A percentile compares a stretch with the other conserved stretches of the same genome.
phyloP scores from a whole-genome alignment of 768 basidiomycete species.

The Kwoniella mangroviensis region DNA sequence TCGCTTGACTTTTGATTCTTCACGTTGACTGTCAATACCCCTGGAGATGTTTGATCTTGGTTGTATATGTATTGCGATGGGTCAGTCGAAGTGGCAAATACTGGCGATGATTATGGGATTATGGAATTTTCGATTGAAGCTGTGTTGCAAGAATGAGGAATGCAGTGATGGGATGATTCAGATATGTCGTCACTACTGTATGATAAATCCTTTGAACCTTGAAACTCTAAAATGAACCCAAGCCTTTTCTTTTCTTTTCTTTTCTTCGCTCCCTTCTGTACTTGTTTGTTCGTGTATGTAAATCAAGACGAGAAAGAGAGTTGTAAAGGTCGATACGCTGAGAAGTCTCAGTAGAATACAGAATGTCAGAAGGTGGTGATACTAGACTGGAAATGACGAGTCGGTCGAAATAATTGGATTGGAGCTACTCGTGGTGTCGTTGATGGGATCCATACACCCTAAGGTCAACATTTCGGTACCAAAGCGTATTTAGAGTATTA shows the following conservation, averaged over 20 bases:
- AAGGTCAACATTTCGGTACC: too few relatives aligned
- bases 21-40: background rate
- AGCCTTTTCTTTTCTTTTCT: background rate
- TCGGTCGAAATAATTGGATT: background rate
- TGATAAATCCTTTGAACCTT: background rate
- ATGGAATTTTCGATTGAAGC: background rate
- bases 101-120: background rate
- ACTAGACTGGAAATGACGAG: background rate
- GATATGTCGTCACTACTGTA: constrained; percentile 6
- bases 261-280: background rate
- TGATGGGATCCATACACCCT: too few relatives aligned
- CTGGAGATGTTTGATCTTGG: background rate
- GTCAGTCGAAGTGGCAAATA: background rate
- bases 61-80: background rate
- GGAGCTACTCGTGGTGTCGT: background rate
- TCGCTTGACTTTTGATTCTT: background rate
- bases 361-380: too few relatives aligned
- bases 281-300: constrained; percentile 1
- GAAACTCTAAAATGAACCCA: background rate
- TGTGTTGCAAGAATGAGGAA: background rate
- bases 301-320: background rate
- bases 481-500: too few relatives aligned
- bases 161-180: constrained; percentile 2
- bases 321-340: too few relatives aligned
- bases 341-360: too few relatives aligned